Conservation (phyloP, 139 green algal species). For the Tetraselmis striata region DNA sequence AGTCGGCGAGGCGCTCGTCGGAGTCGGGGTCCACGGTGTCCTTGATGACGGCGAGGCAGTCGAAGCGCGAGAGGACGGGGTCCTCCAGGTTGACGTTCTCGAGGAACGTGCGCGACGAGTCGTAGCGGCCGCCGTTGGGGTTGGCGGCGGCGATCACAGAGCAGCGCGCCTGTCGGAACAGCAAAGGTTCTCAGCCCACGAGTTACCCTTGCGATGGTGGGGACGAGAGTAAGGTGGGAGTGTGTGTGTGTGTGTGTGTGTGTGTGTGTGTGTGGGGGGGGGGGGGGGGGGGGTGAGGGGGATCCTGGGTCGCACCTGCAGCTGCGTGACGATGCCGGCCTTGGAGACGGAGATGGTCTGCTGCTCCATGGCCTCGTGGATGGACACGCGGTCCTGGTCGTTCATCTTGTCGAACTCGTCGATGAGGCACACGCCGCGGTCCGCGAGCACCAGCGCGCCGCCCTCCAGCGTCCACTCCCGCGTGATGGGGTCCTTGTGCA, state of each 20-base stretch:
- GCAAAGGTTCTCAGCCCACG: too few species aligned
- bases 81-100: constrained; percentile 92
- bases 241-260: too few species aligned
- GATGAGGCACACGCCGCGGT: constrained; percentile 96
- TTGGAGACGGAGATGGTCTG: constrained; percentile 99
- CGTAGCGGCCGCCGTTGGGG: constrained; percentile 90
- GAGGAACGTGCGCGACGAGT: constrained; percentile 75
- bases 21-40: constrained; percentile 89
- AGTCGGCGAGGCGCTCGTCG: constrained; percentile 85
- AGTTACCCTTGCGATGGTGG: too few species aligned
- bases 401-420: constrained; percentile 99
- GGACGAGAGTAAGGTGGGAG: too few species aligned
- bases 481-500: constrained; percentile 90
- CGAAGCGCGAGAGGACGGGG: constrained; percentile 95
- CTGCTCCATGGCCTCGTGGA: constrained; percentile 97
- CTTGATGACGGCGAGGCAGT: constrained; percentile 93
- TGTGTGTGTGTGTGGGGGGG: too few species aligned
- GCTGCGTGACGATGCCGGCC: constrained; percentile 88
- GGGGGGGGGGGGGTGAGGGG: too few species aligned
- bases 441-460: constrained; percentile 93
- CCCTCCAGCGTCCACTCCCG: constrained; percentile 97
- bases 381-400: constrained; percentile 78
- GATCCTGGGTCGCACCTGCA: constrained; percentile 41
- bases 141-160: constrained; percentile 96
- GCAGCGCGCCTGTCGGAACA: constrained; percentile 59